A percentile compares a stretch with the other conserved stretches of the same genome.
phyloP scores from a whole-genome alignment of 2,329 filamentous ascomycete genomes.

The Colletotrichum graminicola region DNA sequence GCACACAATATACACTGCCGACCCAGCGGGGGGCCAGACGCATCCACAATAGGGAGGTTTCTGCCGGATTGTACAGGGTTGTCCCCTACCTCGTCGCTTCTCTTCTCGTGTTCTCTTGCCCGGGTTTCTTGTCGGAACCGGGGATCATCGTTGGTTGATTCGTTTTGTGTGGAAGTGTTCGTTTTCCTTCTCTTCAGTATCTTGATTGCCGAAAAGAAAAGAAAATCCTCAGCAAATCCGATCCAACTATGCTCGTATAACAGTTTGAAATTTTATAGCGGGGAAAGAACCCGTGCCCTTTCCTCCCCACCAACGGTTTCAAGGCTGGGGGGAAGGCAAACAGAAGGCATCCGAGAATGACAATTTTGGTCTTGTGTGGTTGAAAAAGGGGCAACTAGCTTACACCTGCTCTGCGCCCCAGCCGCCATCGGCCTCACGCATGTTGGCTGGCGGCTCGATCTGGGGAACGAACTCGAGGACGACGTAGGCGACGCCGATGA shows the following conservation, averaged over 20 bases:
- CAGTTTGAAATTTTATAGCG: conserved; percentile 11
- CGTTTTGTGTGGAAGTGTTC: conserved; percentile 3
- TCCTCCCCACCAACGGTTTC: conserved; percentile 20
- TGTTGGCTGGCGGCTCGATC: conserved; percentile 84
- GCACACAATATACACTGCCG: conserved; percentile 36
- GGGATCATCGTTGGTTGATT: conserved; percentile 3
- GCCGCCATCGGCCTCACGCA: conserved; percentile 81
- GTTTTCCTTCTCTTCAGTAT: conserved; percentile 41
- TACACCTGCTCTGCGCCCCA: conserved; percentile 85
- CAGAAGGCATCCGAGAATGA: conserved; percentile 35
- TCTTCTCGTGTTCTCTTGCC: conserved; percentile 11
- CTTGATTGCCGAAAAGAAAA: conserved; percentile 36
- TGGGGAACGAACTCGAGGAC: conserved; percentile 82
- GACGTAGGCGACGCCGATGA: conserved; percentile 83
- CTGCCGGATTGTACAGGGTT: conserved; percentile 6
- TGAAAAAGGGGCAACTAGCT: conserved; percentile 42
- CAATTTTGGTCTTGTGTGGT: conserved; percentile 29
- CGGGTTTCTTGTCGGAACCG: conserved; percentile 10
- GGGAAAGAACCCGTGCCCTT: conserved; percentile 30
- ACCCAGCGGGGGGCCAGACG: conserved; percentile 13
- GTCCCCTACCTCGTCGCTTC: conserved; percentile 11
- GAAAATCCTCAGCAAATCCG: conserved; percentile 41
- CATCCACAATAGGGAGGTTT: conserved; percentile 9
- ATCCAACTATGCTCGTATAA: conserved; percentile 31
- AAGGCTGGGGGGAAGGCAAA: conserved; percentile 2